Evolutionary conservation across 169 alveolate species (phyloP).

Genomic region (Plasmodium yoelii): DNA sequence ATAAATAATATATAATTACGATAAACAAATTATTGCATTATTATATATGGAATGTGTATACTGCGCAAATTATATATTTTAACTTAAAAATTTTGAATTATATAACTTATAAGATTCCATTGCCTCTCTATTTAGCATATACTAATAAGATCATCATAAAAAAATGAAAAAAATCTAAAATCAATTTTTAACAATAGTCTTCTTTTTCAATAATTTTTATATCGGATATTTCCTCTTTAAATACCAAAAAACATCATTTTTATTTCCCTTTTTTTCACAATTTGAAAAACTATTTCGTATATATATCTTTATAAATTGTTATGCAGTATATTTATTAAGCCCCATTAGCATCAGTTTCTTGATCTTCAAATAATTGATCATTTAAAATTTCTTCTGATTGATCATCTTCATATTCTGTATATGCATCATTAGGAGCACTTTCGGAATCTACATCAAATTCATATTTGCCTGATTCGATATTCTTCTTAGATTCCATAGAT

Average conservation of each 20-base stretch:
- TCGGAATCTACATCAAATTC: constrained; percentile 49
- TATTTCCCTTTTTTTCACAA: neutral
- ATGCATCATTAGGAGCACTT: neutral
- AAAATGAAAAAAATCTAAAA: no score
- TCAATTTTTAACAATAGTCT: neutral
- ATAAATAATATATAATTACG: no score
- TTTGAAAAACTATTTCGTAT: neutral
- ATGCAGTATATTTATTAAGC: neutral
- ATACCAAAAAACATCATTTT: neutral
- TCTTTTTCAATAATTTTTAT: neutral
- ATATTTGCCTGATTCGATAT: constrained; percentile 67
- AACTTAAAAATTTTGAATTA: no score
- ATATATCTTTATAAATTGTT: constrained; percentile 1
- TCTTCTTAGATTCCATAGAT: constrained; percentile 70
- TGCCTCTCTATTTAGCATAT: no score
- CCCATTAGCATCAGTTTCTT: neutral
- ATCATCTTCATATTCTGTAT: constrained; percentile 15
- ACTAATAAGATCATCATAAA: no score
- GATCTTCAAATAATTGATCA: constrained; percentile 16
- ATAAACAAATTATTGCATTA: no score
- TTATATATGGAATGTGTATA: no score
- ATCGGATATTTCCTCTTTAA: neutral
- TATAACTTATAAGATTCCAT: no score
- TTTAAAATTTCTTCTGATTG: constrained; percentile 15
- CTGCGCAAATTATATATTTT: no score